Conservation (phyloP, 495 filamentous ascomycete species). For the Friedmanniomyces simplex region DNA sequence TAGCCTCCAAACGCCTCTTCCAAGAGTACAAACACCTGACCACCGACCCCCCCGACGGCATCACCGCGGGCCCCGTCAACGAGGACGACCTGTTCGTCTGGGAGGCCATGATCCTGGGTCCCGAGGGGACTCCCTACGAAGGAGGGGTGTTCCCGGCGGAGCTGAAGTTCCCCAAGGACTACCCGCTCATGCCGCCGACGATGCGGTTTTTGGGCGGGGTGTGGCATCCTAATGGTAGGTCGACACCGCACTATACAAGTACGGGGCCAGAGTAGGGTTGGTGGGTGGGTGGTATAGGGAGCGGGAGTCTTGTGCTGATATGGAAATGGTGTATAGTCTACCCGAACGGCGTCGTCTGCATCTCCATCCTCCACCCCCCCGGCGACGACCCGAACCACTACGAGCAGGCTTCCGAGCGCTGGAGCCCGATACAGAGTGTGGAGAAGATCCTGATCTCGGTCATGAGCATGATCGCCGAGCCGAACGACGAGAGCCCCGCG, state of each 20-base stretch:
- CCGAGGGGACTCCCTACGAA: slow-evolving; percentile 91
- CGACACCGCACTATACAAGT: slow-evolving; percentile 6
- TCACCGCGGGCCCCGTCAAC: slow-evolving; percentile 83
- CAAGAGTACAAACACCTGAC: slow-evolving; percentile 88
- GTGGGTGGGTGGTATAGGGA: too few species aligned
- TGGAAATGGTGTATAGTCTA: slow-evolving; percentile 65
- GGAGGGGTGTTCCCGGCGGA: slow-evolving; percentile 89
- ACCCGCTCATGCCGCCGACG: slow-evolving; percentile 81
- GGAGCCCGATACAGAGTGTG: slow-evolving; percentile 92
- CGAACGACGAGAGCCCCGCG: slow-evolving; percentile 95
- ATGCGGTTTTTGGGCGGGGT: slow-evolving; percentile 91
- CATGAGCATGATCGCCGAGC: slow-evolving; percentile 98
- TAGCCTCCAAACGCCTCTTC: slow-evolving; percentile 87
- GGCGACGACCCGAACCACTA: slow-evolving; percentile 98
- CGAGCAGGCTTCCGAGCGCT: slow-evolving; percentile 89
- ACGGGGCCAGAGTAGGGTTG: too few species aligned
- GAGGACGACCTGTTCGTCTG: slow-evolving; percentile 96
- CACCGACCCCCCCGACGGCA: slow-evolving; percentile 79
- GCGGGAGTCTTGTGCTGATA: too few species aligned
- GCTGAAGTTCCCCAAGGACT: slow-evolving; percentile 91
- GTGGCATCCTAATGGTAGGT: slow-evolving; percentile 89
- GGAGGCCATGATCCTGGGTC: slow-evolving; percentile 94
- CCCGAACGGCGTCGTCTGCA: slow-evolving; percentile 82
- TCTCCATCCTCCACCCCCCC: slow-evolving; percentile 95
- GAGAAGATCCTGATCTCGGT: slow-evolving; percentile 97